Evolutionary conservation across 768 basidiomycete species (phyloP), one percentile per base, ranked within the genome.

Genomic region (Leccinum rimulosum): DNA sequence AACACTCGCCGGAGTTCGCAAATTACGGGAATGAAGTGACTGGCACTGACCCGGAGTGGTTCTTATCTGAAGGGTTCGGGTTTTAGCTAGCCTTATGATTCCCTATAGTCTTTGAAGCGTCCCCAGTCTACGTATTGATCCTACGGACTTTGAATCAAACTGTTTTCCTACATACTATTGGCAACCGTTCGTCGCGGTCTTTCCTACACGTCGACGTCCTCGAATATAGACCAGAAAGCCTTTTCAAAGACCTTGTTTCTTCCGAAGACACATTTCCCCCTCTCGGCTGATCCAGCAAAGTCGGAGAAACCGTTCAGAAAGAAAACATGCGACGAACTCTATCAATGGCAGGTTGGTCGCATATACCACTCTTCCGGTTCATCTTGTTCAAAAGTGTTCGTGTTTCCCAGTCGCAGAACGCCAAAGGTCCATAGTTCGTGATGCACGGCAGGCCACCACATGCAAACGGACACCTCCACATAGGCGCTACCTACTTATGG

Each of bases 361-460:
- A 35, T n/a, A 27, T 28, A 27, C 4, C 60, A 9, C 14, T 22
- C 8, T 6, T 40, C 8, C 12, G 8, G 7, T 54, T 4, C 33
- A 6, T 30, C 36, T 27, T 55, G n/a, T 54, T 56, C 45, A 30
- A n/a, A 55, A 19, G 48, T 43, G 40, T 14, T 51, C 14, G 28
- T 27, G 7, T 56, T 28, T 53, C 27, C 17, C 68, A 95, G 93
- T 82, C 79, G 75, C 76, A 85, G 61, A 85, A 90, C 66, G 82
- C 78, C 12, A 76, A 80, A 35, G 83, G 90, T 4, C 83, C 86
- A 1, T 68, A 85, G 33, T 98, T 95, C 66, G 87, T 97, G 12
- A 77, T 96, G 54, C 95, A 96, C 63, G 96, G 98, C 71, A 96
- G 96, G 0, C 96, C 96, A 35, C 96, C 96, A 0, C 98, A 98